A percentile compares a stretch with the other conserved stretches of the same genome.
Conservation (phyloP, 1,284 basidiomycete genomes). For the Sanghuangporus baumii region DNA sequence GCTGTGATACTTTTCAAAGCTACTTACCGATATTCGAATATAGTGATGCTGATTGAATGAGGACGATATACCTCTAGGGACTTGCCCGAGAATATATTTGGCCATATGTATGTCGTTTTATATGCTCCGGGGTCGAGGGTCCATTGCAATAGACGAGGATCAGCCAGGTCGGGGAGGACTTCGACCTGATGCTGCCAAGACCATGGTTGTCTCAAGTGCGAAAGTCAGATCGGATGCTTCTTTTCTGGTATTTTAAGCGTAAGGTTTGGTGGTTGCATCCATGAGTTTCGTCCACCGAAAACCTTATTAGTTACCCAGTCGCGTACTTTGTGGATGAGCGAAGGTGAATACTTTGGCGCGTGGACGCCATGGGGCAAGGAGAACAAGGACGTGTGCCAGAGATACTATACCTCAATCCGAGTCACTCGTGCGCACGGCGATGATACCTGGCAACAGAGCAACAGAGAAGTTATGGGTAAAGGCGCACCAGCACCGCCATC, state of each 20-base stretch:
- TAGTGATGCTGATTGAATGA: constrained; percentile 44
- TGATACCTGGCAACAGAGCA: background rate
- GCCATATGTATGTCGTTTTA: constrained; percentile 39
- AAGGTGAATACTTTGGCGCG: background rate
- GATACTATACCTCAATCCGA: background rate
- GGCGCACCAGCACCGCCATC: background rate
- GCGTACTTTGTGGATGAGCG: constrained; percentile 24
- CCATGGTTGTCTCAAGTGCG: background rate
- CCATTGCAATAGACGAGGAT: constrained; percentile 29
- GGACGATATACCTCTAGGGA: constrained; percentile 24
- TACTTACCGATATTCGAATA: background rate
- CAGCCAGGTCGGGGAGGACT: constrained; percentile 18
- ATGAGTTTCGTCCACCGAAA: background rate
- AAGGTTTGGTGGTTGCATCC: background rate
- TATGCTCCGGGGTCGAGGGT: constrained; percentile 33
- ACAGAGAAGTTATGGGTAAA: background rate
- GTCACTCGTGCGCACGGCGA: background rate
- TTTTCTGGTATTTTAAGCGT: constrained; percentile 11
- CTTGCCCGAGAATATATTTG: constrained; percentile 39
- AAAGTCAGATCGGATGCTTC: background rate
- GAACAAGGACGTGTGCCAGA: constrained; percentile 1
- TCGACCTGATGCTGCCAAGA: background rate
- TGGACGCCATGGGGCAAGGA: background rate
- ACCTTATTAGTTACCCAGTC: constrained; percentile 25
- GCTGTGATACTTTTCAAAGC: background rate